Evolutionary conservation across 2,329 filamentous ascomycete genomes (phyloP).

Genomic region (Gliomastix tumulicola): DNA sequence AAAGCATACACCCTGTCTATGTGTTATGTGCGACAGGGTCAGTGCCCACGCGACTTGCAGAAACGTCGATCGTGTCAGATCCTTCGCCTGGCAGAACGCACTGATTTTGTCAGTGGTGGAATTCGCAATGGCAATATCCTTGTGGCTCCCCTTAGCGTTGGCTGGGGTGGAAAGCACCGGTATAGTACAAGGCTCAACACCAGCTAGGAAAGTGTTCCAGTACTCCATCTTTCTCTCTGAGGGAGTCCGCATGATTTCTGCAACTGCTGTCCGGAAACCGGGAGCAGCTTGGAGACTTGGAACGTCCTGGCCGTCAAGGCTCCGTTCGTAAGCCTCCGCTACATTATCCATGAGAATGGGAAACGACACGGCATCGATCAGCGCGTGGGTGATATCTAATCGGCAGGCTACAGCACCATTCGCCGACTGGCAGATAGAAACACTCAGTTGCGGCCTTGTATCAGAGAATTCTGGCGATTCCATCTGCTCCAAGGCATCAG

Average conservation of each 20-base stretch:
- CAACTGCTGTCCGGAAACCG: background rate
- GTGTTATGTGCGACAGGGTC: constrained; percentile 27
- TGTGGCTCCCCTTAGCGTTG: background rate
- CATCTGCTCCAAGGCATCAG: background rate
- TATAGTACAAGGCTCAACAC: constrained; percentile 8
- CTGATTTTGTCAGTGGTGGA: background rate
- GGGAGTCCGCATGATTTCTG: background rate
- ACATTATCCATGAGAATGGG: constrained; percentile 1
- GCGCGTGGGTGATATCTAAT: constrained; percentile 2
- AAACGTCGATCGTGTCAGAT: constrained; percentile 5
- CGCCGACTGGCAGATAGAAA: constrained; percentile 6
- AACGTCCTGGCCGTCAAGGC: background rate
- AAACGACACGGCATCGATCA: constrained; percentile 3
- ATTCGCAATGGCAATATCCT: background rate
- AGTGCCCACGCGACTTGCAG: constrained; percentile 14
- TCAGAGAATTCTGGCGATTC: background rate
- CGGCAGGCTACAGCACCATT: constrained; percentile 1
- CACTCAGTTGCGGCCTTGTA: background rate
- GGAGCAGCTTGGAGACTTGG: no score
- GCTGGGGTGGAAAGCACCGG: background rate
- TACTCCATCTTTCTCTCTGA: constrained; percentile 6
- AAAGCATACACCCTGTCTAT: constrained; percentile 39
- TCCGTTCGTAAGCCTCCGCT: background rate
- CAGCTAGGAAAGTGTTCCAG: constrained; percentile 11
- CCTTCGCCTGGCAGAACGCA: constrained; percentile 1